phyloP scores from a whole-genome alignment of 2,329 filamentous ascomycete genomes.

The Penicillium sp. region DNA sequence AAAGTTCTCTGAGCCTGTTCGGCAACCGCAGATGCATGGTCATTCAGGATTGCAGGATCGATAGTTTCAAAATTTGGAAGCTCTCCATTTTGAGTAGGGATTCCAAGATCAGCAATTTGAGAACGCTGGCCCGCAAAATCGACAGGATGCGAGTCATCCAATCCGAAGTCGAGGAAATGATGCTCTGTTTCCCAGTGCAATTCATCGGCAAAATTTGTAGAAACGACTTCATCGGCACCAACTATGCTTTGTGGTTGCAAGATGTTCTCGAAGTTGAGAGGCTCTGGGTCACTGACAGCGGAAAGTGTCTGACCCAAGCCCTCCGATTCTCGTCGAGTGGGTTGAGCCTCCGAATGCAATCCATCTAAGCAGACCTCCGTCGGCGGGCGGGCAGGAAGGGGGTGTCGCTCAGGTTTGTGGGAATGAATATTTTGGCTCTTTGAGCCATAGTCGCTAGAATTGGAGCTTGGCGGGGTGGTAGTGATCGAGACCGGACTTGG shows the following conservation, averaged over 20 bases:
- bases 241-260: not conserved
- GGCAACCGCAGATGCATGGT: not conserved
- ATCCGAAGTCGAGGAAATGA: not conserved
- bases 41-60: conserved; percentile 1
- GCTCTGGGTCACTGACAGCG: not conserved
- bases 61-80: not conserved
- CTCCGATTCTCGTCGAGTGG: not conserved
- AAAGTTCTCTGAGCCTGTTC: not conserved
- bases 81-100: not conserved
- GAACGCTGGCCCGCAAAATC: not conserved
- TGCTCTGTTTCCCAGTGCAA: not conserved
- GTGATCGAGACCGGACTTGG: conserved; percentile 15
- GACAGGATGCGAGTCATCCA: not conserved
- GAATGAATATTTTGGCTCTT: conserved; percentile 3
- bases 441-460: not conserved
- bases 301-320: not conserved
- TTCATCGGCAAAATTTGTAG: not conserved
- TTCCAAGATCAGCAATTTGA: not conserved
- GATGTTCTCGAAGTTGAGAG: not conserved
- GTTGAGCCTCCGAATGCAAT: not conserved
- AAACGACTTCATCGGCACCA: not conserved
- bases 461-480: conserved; percentile 3
- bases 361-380: conserved; percentile 9
- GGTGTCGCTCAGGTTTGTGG: conserved; percentile 7
- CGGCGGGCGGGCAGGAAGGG: conserved; percentile 10